Evolutionary conservation across 257 asterid species (phyloP).

Genomic region (Solanum lycopersicoides): DNA sequence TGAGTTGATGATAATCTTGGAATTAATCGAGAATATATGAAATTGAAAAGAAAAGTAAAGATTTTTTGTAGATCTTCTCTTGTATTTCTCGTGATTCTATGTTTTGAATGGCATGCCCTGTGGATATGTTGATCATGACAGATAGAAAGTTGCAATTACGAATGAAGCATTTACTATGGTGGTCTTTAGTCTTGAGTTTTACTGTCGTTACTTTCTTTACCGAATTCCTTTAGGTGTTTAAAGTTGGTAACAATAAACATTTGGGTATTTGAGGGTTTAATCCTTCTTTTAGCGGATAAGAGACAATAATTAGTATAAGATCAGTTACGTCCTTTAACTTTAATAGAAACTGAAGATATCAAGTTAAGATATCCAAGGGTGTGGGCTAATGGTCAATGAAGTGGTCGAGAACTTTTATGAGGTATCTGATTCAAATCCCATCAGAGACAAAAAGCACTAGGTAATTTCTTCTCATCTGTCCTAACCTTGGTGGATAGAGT

Average conservation of each 20-base stretch:
- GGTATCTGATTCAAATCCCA: not conserved
- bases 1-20: not conserved
- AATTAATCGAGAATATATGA: not conserved
- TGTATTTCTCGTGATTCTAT: not conserved
- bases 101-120: not conserved
- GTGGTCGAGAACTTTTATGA: not conserved
- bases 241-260: not conserved
- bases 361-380: not conserved
- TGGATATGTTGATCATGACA: not conserved
- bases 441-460: not conserved
- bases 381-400: not conserved
- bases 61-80: not conserved
- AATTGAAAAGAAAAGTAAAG: not conserved
- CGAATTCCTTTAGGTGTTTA: not conserved
- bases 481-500: not conserved
- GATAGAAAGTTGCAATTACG: not conserved
- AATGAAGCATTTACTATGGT: not conserved
- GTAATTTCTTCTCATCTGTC: not conserved
- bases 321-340: not conserved
- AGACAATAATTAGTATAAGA: not conserved
- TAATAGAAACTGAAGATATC: not conserved
- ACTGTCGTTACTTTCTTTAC: not conserved
- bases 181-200: not conserved
- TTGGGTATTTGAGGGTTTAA: not conserved
- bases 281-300: not conserved